phyloP scores from a whole-genome alignment of 164 flowering plant species.

The Macadamia tetraphylla region DNA sequence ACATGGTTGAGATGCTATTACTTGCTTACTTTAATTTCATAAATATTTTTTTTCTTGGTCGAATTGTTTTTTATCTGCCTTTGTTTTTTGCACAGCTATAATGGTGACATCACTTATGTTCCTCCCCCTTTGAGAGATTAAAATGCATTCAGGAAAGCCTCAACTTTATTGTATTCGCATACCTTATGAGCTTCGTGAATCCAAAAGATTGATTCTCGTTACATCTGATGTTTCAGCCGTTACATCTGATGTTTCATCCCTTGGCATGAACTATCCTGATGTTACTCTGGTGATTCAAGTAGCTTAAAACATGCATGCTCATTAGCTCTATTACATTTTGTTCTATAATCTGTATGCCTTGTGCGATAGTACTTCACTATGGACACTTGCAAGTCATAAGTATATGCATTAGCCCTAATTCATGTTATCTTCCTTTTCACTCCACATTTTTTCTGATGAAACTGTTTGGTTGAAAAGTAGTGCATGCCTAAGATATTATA shows the following conservation, averaged over 20 bases:
- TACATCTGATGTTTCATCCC: constrained; percentile 89
- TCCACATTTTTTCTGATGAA: too few species aligned
- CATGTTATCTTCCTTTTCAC: too few species aligned
- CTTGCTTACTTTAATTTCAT: neutral
- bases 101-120: too few species aligned
- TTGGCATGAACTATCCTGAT: constrained; percentile 20
- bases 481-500: too few species aligned
- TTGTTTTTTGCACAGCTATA: too few species aligned
- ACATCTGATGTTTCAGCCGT: constrained; percentile 10
- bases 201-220: constrained; percentile 56
- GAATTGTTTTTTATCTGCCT: too few species aligned
- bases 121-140: too few species aligned
- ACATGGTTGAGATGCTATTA: constrained; percentile 41
- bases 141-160: constrained; percentile 14
- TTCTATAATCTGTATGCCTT: too few species aligned
- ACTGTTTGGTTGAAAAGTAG: neutral
- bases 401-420: neutral
- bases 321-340: neutral
- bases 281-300: constrained; percentile 95
- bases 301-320: constrained; percentile 3
- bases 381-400: neutral
- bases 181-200: constrained; percentile 76
- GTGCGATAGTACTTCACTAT: neutral
- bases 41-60: neutral
- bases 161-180: constrained; percentile 64